Evolutionary conservation across 1,284 basidiomycete species (phyloP), one percentile per base, ranked within the genome.

Genomic region (Cryptococcus maquisensis): DNA sequence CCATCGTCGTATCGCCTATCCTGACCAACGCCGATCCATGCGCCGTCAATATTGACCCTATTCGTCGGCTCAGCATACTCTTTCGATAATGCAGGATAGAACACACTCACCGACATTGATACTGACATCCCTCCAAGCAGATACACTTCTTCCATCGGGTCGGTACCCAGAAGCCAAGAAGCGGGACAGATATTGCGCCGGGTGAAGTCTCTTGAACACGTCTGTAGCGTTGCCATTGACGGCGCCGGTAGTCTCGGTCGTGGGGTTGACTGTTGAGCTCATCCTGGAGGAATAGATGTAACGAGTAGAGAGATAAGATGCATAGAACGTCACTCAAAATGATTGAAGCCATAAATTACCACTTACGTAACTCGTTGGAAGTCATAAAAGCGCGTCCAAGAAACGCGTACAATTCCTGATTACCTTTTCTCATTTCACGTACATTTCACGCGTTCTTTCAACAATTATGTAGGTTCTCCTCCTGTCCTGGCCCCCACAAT

Each of bases 31-130:
- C 84, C 3, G 91, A 95, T 0, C 92, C 91, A 62, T 93, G 82
- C 0, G 93, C 91, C 0, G 92, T 95, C 0, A 87, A 86, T 75
- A 97, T 88, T 1, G 91, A 94, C 51, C 88, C 89, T 85, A 53
- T 13, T 36, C 7, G 47, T 37, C 47, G 26, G 59, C 36, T 38
- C 18, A 28, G 18, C 9, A 20, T 42, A 4, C 10, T 9, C 4
- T 23, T 5, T 42, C 1, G 9, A 2, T 15, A 40, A 8, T 16
- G 16, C 10, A 40, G 12, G 23, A 41, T 16, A 26, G 20, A 43
- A 38, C 39, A 13, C 16, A 79, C 86, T 64, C 62, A 60, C 88
- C 88, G 50, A 83, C 80, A 70, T 89, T 87, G 42, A 88, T 76
- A 46, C 81, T 84, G 23, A 86, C 79, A 52, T 86, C 83, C 49